Percentiles rank a stretch among this genome's conserved stretches.
Conservation (phyloP, 2,329 filamentous ascomycete species). For the Hymenoscyphus scutula region DNA sequence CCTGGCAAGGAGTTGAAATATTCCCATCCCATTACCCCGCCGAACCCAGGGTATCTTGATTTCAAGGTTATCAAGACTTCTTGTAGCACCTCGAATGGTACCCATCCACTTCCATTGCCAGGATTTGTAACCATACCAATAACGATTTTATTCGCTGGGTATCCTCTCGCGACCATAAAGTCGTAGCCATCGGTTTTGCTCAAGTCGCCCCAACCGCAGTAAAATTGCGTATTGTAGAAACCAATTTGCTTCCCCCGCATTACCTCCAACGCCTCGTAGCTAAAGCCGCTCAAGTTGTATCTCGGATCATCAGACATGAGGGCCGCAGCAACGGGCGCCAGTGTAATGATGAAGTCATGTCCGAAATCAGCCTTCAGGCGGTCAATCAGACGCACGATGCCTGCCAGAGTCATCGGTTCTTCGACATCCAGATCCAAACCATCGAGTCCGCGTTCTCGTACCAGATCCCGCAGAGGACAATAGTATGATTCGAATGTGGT, state of each 20-base stretch:
- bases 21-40: conserved; percentile 93
- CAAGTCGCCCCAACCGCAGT: conserved; percentile 70
- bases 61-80: conserved; percentile 56
- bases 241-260: conserved; percentile 63
- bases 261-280: conserved; percentile 72
- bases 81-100: conserved; percentile 56
- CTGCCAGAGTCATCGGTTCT: conserved; percentile 67
- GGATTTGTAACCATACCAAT: conserved; percentile 79
- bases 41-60: conserved; percentile 65
- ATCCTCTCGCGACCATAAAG: conserved; percentile 60
- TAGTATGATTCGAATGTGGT: conserved; percentile 73
- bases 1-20: conserved; percentile 82
- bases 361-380: conserved; percentile 69
- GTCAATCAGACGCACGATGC: conserved; percentile 65
- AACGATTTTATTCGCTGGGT: conserved; percentile 71
- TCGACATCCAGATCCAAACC: conserved; percentile 80
- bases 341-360: conserved; percentile 67
- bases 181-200: conserved; percentile 48
- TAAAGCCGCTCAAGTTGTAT: conserved; percentile 77
- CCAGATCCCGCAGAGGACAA: conserved; percentile 60
- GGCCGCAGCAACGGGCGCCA: conserved; percentile 79
- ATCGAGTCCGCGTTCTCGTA: conserved; percentile 60
- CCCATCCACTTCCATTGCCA: conserved; percentile 66
- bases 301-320: conserved; percentile 53
- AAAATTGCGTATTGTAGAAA: conserved; percentile 93